Conservation (phyloP, 2,329 filamentous ascomycete species). For the Verticillium klebahnii region DNA sequence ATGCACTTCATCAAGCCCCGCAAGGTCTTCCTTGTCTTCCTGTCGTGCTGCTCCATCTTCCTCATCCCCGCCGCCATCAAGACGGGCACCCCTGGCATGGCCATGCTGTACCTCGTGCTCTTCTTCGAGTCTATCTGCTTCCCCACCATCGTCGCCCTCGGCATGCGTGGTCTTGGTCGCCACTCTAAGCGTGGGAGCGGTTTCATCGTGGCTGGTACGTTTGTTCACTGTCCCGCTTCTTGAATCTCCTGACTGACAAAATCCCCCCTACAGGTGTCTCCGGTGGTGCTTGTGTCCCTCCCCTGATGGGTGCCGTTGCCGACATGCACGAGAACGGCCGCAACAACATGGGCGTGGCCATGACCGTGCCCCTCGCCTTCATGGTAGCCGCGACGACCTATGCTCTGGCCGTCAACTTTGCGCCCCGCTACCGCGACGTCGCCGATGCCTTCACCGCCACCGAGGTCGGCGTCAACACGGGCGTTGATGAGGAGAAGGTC, state of each 20-base stretch:
- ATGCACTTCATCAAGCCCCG: slow-evolving; percentile 63
- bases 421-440: slow-evolving; percentile 56
- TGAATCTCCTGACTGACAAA: slow-evolving; percentile 8
- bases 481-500: slow-evolving; percentile 15
- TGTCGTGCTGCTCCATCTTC: slow-evolving; percentile 63
- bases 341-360: slow-evolving; percentile 41
- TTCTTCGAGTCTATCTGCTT: slow-evolving; percentile 82
- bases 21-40: slow-evolving; percentile 62
- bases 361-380: slow-evolving; percentile 61
- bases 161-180: slow-evolving; percentile 49
- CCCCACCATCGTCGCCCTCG: slow-evolving; percentile 69
- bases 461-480: slow-evolving; percentile 33
- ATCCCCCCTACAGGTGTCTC: slow-evolving; percentile 56
- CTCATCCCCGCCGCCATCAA: slow-evolving; percentile 42
- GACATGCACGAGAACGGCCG: slow-evolving; percentile 50
- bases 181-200: slow-evolving; percentile 51
- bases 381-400: slow-evolving; percentile 54
- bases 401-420: slow-evolving; percentile 60
- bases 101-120: slow-evolving; percentile 64
- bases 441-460: slow-evolving; percentile 53
- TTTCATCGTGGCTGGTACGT: slow-evolving; percentile 14
- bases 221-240: neutral
- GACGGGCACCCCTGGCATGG: slow-evolving; percentile 41
- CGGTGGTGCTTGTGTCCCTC: slow-evolving; percentile 70
- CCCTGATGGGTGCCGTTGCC: slow-evolving; percentile 63